Conservation (phyloP, 257 asterid species). For the Rehmannia glutinosa region DNA sequence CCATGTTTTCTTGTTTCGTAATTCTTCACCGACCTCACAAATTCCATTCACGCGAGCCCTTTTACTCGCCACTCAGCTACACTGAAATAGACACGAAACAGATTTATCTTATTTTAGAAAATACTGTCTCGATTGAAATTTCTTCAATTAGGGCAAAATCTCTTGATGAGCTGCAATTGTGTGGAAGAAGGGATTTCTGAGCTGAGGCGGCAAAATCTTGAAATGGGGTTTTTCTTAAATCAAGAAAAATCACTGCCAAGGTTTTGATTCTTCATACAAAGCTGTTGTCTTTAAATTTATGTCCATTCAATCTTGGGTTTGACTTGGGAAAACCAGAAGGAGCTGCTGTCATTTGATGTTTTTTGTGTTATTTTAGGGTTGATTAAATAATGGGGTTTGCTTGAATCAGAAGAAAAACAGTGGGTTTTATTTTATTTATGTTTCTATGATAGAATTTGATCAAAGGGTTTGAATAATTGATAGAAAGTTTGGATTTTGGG, state of each 20-base stretch:
- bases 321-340: neutral
- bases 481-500: neutral
- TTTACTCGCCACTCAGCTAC: too few relatives aligned
- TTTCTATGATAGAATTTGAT: too few relatives aligned
- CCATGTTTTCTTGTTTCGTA: too few relatives aligned
- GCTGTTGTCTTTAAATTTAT: conserved; percentile 8
- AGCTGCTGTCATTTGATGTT: neutral
- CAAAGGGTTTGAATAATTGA: neutral
- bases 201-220: neutral
- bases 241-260: conserved; percentile 8
- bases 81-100: too few relatives aligned
- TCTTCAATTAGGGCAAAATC: neutral
- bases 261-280: conserved; percentile 1
- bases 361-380: neutral
- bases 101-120: too few relatives aligned
- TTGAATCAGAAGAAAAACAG: too few relatives aligned
- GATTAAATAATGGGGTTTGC: conserved; percentile 1
- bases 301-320: neutral
- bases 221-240: conserved; percentile 11
- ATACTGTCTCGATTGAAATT: too few relatives aligned
- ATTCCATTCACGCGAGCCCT: too few relatives aligned
- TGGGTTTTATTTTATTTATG: too few relatives aligned
- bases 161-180: neutral
- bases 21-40: too few relatives aligned
- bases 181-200: neutral